Evolutionary conservation across 805 yeast species (phyloP).

Genomic region (Limtongia smithiae): DNA sequence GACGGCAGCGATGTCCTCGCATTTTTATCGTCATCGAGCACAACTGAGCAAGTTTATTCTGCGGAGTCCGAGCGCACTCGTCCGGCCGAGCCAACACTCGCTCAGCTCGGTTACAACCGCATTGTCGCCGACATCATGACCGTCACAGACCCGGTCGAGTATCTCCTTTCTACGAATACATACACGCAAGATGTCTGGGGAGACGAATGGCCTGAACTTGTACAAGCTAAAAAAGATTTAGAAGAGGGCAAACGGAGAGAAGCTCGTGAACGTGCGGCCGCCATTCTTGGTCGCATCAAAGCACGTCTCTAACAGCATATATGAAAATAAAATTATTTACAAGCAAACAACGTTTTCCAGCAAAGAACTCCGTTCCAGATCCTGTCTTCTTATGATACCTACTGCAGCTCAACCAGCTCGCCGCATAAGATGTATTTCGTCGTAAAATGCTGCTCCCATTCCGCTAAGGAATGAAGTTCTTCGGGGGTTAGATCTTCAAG

Average conservation of each 20-base stretch:
- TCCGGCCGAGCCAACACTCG: conserved; percentile 9
- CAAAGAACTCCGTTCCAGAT: no score
- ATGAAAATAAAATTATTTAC: neutral
- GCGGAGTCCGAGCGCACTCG: conserved; percentile 8
- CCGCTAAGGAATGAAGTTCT: conserved; percentile 66
- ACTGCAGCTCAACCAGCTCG: conserved; percentile 43
- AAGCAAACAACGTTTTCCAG: no score
- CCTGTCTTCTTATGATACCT: neutral
- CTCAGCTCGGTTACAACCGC: conserved; percentile 7
- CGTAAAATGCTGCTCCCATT: conserved; percentile 81
- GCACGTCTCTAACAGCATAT: conserved; percentile 11
- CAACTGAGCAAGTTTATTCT: conserved; percentile 13
- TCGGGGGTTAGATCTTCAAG: conserved; percentile 56
- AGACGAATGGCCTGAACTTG: conserved; percentile 17
- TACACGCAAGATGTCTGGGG: conserved; percentile 30
- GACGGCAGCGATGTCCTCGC: conserved; percentile 25
- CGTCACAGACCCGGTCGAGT: conserved; percentile 26
- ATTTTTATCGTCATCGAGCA: conserved; percentile 13
- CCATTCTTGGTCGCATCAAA: conserved; percentile 11
- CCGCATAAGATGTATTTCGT: conserved; percentile 83
- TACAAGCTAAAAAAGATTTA: conserved; percentile 13
- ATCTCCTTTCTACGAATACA: conserved; percentile 14
- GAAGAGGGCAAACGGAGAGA: conserved; percentile 11
- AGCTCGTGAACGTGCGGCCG: conserved; percentile 11
- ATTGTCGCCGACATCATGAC: conserved; percentile 10